Evolutionary conservation across 2,329 filamentous ascomycete species (phyloP).

Genomic region (Stemphylium beticola): DNA sequence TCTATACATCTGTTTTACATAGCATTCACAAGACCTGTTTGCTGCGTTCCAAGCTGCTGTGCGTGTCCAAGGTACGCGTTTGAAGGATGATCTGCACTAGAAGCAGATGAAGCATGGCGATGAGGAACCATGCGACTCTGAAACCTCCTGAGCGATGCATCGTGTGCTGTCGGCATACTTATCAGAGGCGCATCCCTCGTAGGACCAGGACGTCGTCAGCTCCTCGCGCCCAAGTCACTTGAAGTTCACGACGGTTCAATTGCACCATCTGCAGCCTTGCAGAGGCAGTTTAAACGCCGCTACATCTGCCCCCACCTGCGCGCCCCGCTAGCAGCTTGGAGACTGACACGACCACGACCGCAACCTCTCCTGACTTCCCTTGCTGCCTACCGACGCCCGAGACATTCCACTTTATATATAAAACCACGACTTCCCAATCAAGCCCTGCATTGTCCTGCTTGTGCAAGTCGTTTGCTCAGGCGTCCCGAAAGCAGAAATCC

Average conservation of each 20-base stretch:
- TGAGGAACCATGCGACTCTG: slow-evolving; percentile 19
- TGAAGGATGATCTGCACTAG: slow-evolving; percentile 20
- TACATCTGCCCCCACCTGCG: slow-evolving; percentile 28
- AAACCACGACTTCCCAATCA: slow-evolving; percentile 24
- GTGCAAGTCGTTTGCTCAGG: slow-evolving; percentile 21
- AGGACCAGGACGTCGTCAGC: not conserved
- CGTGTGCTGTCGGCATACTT: slow-evolving; percentile 8
- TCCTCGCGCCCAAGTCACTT: not conserved
- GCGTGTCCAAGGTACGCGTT: slow-evolving; percentile 9
- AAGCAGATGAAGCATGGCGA: slow-evolving; percentile 31
- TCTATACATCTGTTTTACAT: not conserved
- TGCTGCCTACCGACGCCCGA: slow-evolving; percentile 23
- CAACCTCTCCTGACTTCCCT: slow-evolving; percentile 27
- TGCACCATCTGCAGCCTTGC: slow-evolving; percentile 19
- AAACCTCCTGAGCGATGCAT: slow-evolving; percentile 30
- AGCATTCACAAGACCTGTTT: not conserved
- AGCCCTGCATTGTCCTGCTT: slow-evolving; percentile 23
- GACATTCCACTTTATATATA: slow-evolving; percentile 22
- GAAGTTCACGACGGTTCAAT: not conserved
- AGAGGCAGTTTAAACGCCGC: slow-evolving; percentile 28
- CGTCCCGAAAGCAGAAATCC: slow-evolving; percentile 42
- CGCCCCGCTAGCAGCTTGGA: slow-evolving; percentile 32
- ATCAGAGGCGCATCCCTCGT: not conserved
- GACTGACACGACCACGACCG: slow-evolving; percentile 25
- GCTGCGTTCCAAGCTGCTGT: slow-evolving; percentile 1